These are phyloP conservation scores for Fusarium redolens DNA, from an alignment of 2,329 filamentous ascomycete genomes.

Conservation along the genomic window DNA sequence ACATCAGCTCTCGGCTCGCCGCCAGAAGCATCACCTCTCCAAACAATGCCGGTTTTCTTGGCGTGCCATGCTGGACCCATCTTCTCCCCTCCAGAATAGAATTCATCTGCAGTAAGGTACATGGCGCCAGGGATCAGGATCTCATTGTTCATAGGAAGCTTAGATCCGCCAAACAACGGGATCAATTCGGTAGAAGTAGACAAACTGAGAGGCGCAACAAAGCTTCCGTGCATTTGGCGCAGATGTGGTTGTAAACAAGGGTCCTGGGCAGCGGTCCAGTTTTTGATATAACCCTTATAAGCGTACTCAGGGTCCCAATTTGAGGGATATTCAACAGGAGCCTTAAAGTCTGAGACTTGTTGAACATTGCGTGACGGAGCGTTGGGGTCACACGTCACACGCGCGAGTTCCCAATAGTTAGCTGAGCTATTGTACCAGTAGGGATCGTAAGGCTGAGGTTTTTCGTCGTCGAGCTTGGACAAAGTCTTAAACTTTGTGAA, in stretches of 20 bases:
- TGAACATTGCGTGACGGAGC: constrained; percentile 58
- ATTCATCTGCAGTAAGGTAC: constrained; percentile 69
- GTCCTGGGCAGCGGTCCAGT: constrained; percentile 69
- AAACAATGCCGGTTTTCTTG: constrained; percentile 67
- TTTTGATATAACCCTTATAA: constrained; percentile 63
- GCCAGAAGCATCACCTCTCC: constrained; percentile 74
- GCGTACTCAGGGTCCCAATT: constrained; percentile 52
- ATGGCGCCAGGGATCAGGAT: constrained; percentile 73
- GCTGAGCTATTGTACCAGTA: constrained; percentile 59
- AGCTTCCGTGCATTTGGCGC: constrained; percentile 65
- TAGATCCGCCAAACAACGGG: constrained; percentile 72
- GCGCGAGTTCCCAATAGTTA: constrained; percentile 70
- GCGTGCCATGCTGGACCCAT: constrained; percentile 68
- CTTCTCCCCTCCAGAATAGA: constrained; percentile 67
- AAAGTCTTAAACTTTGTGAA: constrained; percentile 58
- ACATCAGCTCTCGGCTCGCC: constrained; percentile 64
- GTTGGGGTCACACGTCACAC: constrained; percentile 66
- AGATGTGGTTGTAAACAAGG: constrained; percentile 68
- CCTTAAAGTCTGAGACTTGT: constrained; percentile 46
- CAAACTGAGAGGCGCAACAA: constrained; percentile 65
- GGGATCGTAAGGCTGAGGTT: constrained; percentile 56
- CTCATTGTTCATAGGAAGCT: constrained; percentile 71
- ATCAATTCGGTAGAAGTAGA: constrained; percentile 65
- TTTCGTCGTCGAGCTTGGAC: constrained; percentile 49
- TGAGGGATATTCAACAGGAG: constrained; percentile 49